Base-by-base conservation (phyloP, 805 yeast species). In the Metschnikowia rubicola region DNA sequence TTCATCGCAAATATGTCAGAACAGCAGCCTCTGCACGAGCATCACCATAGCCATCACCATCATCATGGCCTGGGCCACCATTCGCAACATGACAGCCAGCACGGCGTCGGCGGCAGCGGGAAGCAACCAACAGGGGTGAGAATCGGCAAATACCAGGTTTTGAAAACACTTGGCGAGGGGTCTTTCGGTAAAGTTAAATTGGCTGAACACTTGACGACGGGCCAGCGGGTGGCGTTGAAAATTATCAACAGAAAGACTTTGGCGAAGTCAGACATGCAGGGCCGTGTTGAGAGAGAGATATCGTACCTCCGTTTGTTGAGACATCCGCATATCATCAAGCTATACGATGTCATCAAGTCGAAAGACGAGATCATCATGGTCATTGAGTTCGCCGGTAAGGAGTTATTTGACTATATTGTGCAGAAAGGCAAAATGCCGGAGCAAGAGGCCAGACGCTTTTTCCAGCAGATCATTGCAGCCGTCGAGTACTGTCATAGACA, bases 311-410 rank as follows among this genome's bases (percentile, higher is more conserved):
- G 97, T 46, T 74, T 92, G 47, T 74, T 92, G 51, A 81, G 97
- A 66, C 98, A 92, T 67, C 97, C 97, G 3, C 98, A 92, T 66
- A 92, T 92, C 66, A 92, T 92, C 71, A 92, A 92, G 67, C 74
- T 92, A 42, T 91, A 90, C 68, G 98, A 92, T 65, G 98, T 92
- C 37, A 91, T 92, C 64, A 91, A 91, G 66, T 86, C 96, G 37
- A 88, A 88, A 59, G 97, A 92, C 58, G 98, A 92, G 62, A 92
- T 92, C 57, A 87, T 92, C 59, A 92, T 92, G 97, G 98, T 92
- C 28, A 89, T 92, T 61, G 98, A 92, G 68, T 92, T 80, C 63
- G 98, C 97, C 1, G 96, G 96, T n/a, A 88, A 88, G 57, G 98
- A 91, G 68, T 77, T 92, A 59, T 92, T 92, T 61, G 98, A 92